phyloP scores from a whole-genome alignment of 2,329 filamentous ascomycete species.

The Tolypocladium sp. region DNA sequence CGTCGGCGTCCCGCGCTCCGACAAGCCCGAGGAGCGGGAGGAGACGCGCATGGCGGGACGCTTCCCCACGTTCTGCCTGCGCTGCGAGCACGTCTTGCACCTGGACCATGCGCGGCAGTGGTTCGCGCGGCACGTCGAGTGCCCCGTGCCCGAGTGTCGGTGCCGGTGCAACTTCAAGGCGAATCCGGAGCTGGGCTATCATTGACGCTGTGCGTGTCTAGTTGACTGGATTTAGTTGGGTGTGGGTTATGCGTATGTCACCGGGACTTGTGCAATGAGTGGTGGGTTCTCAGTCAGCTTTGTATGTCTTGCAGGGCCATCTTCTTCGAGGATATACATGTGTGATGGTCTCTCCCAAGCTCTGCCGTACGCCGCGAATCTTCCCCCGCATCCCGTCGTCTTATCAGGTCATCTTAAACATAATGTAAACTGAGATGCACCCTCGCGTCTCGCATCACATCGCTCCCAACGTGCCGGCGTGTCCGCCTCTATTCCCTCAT shows the following conservation, averaged over 20 bases:
- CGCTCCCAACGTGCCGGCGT: not conserved
- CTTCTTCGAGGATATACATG: not conserved
- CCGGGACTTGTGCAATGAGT: not conserved
- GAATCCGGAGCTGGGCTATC: slow-evolving; percentile 50
- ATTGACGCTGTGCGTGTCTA: slow-evolving; percentile 9
- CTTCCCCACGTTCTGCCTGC: slow-evolving; percentile 61
- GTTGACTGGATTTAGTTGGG: not conserved
- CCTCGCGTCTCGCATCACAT: not conserved
- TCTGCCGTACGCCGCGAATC: not conserved
- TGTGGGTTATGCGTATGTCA: not conserved
- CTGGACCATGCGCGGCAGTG: slow-evolving; percentile 58
- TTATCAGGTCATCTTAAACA: not conserved
- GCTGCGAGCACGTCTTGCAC: slow-evolving; percentile 60
- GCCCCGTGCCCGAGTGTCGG: slow-evolving; percentile 59
- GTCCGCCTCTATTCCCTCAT: not conserved
- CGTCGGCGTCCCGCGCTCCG: slow-evolving; percentile 54
- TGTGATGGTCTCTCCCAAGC: not conserved
- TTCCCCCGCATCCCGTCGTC: not conserved
- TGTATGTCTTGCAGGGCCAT: not conserved
- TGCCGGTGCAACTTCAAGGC: slow-evolving; percentile 55
- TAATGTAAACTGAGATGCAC: not conserved
- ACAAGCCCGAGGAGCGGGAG: slow-evolving; percentile 42
- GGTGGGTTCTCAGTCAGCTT: not conserved
- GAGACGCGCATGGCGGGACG: slow-evolving; percentile 42
- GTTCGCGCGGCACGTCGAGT: slow-evolving; percentile 57